These are phyloP conservation scores for apple (Malus domestica) DNA, from an alignment of 306 rosid species.

Conservation along the genomic window ASM211411v1 NC_041801.1:4362501-4363000, in stretches of 20 bases:
- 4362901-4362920: background rate
- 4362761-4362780: background rate
- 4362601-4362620: background rate
- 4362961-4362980: background rate
- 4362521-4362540: background rate
- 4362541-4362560: background rate
- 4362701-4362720: background rate
- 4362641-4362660: background rate
- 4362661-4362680: background rate
- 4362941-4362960: background rate
- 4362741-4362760: background rate
- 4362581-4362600: background rate
- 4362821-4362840: background rate
- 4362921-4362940: background rate
- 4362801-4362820: no score
- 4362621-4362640: background rate
- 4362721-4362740: background rate
- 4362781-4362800: background rate
- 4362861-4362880: background rate
- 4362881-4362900: background rate
- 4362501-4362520: background rate
- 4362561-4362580: background rate
- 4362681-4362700: background rate
- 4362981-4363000: background rate
- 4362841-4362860: background rate